phyloP scores from a whole-genome alignment of 2,329 filamentous ascomycete genomes.

The Sphaerostilbella broomeana region DNA sequence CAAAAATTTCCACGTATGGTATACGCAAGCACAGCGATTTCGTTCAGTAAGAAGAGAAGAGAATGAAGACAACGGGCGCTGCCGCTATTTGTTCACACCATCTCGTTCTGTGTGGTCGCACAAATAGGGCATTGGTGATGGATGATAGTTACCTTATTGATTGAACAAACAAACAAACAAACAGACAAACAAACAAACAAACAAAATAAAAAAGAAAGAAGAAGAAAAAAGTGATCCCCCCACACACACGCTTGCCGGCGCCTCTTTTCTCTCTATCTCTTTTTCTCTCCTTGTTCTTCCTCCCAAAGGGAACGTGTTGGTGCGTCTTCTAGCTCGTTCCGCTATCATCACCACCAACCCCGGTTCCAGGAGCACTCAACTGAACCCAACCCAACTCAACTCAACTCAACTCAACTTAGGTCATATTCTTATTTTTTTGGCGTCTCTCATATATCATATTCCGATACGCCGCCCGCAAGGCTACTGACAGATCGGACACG shows the following conservation, averaged over 20 bases:
- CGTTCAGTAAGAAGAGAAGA: no score
- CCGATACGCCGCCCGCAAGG: no score
- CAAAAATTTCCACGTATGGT: neutral
- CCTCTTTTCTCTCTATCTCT: neutral
- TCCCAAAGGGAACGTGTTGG: conserved; percentile 5
- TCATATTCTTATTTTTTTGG: no score
- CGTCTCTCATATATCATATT: no score
- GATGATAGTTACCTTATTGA: neutral
- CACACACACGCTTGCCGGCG: neutral
- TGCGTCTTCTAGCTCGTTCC: no score
- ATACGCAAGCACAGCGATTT: no score
- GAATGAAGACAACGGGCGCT: no score
- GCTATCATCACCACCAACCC: conserved; percentile 3
- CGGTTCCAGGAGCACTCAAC: neutral
- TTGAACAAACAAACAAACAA: neutral
- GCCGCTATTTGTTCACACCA: neutral
- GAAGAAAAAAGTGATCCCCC: conserved; percentile 2
- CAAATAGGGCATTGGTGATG: neutral
- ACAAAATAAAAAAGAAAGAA: no score
- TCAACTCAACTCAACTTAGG: neutral
- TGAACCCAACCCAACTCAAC: neutral
- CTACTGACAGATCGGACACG: no score
- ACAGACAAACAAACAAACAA: neutral
- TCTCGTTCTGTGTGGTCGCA: neutral
- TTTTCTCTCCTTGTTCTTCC: neutral